Evolutionary conservation across 148 eudicot species (phyloP), one percentile per base, ranked within the genome.

Genomic region (Polygonum aviculare): DNA sequence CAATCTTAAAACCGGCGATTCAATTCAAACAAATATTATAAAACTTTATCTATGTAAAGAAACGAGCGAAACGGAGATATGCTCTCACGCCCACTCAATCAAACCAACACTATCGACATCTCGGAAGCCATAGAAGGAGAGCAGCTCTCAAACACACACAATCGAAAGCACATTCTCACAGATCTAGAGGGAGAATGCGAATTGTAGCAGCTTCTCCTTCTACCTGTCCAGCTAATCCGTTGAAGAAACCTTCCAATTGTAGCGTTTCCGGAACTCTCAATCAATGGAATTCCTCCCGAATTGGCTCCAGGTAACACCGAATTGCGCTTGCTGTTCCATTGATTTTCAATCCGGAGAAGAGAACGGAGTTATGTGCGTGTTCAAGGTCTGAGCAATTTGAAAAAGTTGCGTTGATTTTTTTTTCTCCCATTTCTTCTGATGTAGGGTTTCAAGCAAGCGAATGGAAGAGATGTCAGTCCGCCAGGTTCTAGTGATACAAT

Each of bases 41-140:
- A 67, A 14, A 14, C 5, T 60, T 31, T 12, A 67, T 21, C 1
- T 5, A 22, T 60, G 14, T 21, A 22, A 26, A 15, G 38, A 36
- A 67, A 44, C 7, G 2, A 44, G 16, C 10, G 72, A 67, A 67
- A 36, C 19, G 72, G 74, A 72, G 33, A 72, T 26, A 26, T 11
- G 51, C 52, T 45, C 7, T 72, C 74, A 72, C 74, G 74, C 74
- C 74, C 74, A 72, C 74, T 72, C 74, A 48, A 41, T 72, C n/a
- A 33, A 67, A 44, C 35, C 44, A 72, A 41, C 74, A 48, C 54
- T 72, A 72, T 72, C 74, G 40, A 48, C 74, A 48, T 72, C 31
- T 19, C 7, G n/a, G 31, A 21, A 72, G 54, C 50, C 74, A 44
- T 19, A n/a, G 54, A 48, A 72, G 74, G 54, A 72, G 18, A 72